Evolutionary conservation across 768 basidiomycete genomes (phyloP).

Genomic region (Zangia roseola): DNA sequence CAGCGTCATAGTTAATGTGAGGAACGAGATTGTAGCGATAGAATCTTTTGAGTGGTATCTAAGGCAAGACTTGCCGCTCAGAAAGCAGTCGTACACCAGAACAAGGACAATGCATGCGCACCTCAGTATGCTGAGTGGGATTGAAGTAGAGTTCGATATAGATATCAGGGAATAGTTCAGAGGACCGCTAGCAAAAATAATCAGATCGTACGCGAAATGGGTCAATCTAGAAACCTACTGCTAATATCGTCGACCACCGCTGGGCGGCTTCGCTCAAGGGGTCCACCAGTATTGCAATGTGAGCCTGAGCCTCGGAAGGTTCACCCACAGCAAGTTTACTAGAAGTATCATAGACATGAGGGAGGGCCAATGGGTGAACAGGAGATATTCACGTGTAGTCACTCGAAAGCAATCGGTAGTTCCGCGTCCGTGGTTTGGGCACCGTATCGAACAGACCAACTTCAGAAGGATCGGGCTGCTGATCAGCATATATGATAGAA

Average conservation of each 20-base stretch:
- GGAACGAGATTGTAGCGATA: conserved; percentile 76
- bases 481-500: conserved; percentile 70
- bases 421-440: conserved; percentile 54
- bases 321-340: conserved; percentile 75
- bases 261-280: conserved; percentile 85
- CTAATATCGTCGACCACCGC: conserved; percentile 77
- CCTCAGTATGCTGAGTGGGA: conserved; percentile 67
- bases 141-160: conserved; percentile 80
- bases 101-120: conserved; percentile 29
- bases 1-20: conserved; percentile 57
- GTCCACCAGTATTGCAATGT: conserved; percentile 74
- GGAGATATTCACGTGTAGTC: conserved; percentile 59
- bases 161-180: conserved; percentile 55
- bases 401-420: conserved; percentile 59
- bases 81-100: background rate
- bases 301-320: conserved; percentile 61
- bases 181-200: conserved; percentile 9
- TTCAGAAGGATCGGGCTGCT: conserved; percentile 71
- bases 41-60: conserved; percentile 92
- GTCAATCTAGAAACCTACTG: conserved; percentile 43
- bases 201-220: background rate
- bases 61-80: background rate
- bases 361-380: background rate
- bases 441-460: conserved; percentile 69
- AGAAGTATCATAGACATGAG: conserved; percentile 5